Evolutionary conservation across 2,329 filamentous ascomycete genomes (phyloP).

Genomic region (Diaporthe sp.): DNA sequence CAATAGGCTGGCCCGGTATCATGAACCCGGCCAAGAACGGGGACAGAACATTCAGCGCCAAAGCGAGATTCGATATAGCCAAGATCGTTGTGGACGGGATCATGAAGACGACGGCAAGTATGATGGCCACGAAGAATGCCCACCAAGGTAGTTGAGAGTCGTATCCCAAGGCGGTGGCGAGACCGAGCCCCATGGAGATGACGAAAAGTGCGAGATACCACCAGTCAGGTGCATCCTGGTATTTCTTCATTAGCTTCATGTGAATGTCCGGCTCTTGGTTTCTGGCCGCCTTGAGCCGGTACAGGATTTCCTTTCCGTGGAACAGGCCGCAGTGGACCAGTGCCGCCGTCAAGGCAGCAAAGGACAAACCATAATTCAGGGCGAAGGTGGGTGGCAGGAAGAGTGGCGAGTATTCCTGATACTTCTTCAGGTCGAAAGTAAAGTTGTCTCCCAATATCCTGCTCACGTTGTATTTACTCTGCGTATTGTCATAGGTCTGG

Average conservation of each 20-base stretch:
- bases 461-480: slow-evolving; percentile 62
- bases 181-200: slow-evolving; percentile 61
- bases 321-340: slow-evolving; percentile 55
- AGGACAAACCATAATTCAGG: slow-evolving; percentile 64
- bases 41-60: slow-evolving; percentile 66
- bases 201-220: slow-evolving; percentile 64
- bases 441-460: slow-evolving; percentile 63
- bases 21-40: slow-evolving; percentile 71
- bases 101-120: slow-evolving; percentile 61
- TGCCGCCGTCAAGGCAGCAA: slow-evolving; percentile 63
- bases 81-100: slow-evolving; percentile 62
- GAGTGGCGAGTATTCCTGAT: slow-evolving; percentile 67
- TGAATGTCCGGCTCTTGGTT: slow-evolving; percentile 65
- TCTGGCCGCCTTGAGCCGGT: slow-evolving; percentile 59
- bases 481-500: slow-evolving; percentile 70
- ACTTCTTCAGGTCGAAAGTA: slow-evolving; percentile 65
- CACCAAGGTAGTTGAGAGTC: slow-evolving; percentile 66
- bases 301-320: slow-evolving; percentile 59
- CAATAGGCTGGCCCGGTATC: slow-evolving; percentile 68
- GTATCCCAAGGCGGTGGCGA: slow-evolving; percentile 60
- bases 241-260: slow-evolving; percentile 66
- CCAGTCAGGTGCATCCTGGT: slow-evolving; percentile 65
- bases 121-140: slow-evolving; percentile 63
- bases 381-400: slow-evolving; percentile 64
- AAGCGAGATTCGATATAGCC: slow-evolving; percentile 64